A percentile compares a stretch with the other conserved stretches of the same genome.
These are phyloP conservation scores for Pichia thaimueangensis DNA, from an alignment of 805 yeast species.

Conservation along the genomic window DNA sequence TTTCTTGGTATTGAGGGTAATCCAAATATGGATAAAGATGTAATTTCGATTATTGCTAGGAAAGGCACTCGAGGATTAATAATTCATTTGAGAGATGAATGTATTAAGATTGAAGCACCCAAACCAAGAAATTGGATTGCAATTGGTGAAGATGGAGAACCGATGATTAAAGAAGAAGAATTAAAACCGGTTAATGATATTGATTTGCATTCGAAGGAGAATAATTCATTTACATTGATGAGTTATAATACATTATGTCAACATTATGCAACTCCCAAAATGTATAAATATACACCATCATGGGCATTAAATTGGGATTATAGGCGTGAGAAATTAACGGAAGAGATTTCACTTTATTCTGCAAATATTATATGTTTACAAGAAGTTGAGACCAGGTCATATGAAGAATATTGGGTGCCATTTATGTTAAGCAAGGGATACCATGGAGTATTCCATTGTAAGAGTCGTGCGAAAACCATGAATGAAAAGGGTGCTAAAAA, in stretches of 20 bases:
- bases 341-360: slow-evolving; percentile 58
- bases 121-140: slow-evolving; percentile 79
- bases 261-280: slow-evolving; percentile 85
- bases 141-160: slow-evolving; percentile 71
- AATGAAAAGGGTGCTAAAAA: slow-evolving; percentile 69
- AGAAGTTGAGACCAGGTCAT: slow-evolving; percentile 87
- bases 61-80: slow-evolving; percentile 83
- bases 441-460: slow-evolving; percentile 74
- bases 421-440: slow-evolving; percentile 68
- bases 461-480: slow-evolving; percentile 92
- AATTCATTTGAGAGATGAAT: slow-evolving; percentile 72
- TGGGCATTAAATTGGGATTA: slow-evolving; percentile 97
- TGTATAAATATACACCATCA: slow-evolving; percentile 92
- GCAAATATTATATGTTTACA: slow-evolving; percentile 87
- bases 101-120: slow-evolving; percentile 60
- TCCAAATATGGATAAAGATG: slow-evolving; percentile 55
- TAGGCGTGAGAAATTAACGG: slow-evolving; percentile 68
- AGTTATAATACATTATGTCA: slow-evolving; percentile 92
- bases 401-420: slow-evolving; percentile 82
- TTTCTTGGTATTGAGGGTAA: slow-evolving; percentile 94
- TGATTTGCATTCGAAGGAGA: slow-evolving; percentile 25
- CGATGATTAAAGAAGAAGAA: slow-evolving; percentile 27
- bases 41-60: slow-evolving; percentile 63
- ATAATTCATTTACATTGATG: slow-evolving; percentile 62
- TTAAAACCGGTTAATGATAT: slow-evolving; percentile 19